Evolutionary conservation across 176 grass and related monocot genomes (phyloP).

Genomic region (Musa troglodytarum): DNA sequence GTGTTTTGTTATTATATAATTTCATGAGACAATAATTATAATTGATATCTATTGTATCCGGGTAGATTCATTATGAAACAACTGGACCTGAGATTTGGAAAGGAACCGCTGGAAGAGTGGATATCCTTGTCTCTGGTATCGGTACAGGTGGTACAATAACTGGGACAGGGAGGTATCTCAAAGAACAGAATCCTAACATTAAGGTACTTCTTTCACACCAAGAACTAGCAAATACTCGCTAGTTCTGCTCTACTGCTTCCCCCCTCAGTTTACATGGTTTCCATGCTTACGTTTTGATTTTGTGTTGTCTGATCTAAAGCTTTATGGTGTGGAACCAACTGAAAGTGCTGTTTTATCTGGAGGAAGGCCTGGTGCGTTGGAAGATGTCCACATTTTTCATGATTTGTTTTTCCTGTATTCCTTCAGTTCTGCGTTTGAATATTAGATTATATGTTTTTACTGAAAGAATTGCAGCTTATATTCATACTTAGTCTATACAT

Average conservation of each 20-base stretch:
- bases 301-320: constrained; percentile 24
- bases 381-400: background rate
- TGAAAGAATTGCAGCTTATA: background rate
- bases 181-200: constrained; percentile 43
- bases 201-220: constrained; percentile 20
- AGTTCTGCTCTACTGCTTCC: background rate
- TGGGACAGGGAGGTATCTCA: constrained; percentile 41
- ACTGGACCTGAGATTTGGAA: constrained; percentile 54
- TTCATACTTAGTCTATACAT: background rate
- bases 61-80: constrained; percentile 46
- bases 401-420: background rate
- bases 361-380: constrained; percentile 34
- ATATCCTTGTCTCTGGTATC: constrained; percentile 41
- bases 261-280: background rate
- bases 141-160: constrained; percentile 52
- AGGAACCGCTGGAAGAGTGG: constrained; percentile 36
- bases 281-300: background rate
- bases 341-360: constrained; percentile 51
- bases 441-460: background rate
- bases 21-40: background rate
- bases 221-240: background rate
- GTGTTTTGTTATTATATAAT: background rate
- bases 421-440: background rate
- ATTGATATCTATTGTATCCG: constrained; percentile 1
- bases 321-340: constrained; percentile 39